These are phyloP conservation scores for Talaromyces thailandensis DNA, from an alignment of 495 filamentous ascomycete species.

Conservation along the genomic window DNA sequence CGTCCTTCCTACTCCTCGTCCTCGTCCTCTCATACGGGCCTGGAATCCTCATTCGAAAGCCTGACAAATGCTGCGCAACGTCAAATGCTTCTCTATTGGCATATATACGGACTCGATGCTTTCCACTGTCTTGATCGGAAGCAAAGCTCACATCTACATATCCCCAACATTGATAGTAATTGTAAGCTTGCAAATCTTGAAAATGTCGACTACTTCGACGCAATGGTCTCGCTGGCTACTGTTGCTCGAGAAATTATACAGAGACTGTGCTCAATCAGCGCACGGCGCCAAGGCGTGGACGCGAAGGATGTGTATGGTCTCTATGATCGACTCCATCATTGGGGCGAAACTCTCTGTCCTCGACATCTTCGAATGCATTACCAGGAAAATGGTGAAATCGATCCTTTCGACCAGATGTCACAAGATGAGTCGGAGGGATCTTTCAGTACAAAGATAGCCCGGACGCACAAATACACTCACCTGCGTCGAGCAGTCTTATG, in stretches of 20 bases:
- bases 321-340: constrained; percentile 8
- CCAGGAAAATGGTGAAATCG: background rate
- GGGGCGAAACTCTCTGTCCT: constrained; percentile 6
- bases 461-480: background rate
- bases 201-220: constrained; percentile 6
- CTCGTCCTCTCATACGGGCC: no score
- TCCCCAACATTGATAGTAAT: background rate
- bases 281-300: constrained; percentile 12
- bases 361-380: constrained; percentile 4
- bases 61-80: constrained; percentile 5
- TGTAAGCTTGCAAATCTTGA: background rate
- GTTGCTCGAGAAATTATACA: constrained; percentile 8
- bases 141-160: constrained; percentile 8
- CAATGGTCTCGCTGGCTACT: constrained; percentile 7
- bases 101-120: constrained; percentile 12
- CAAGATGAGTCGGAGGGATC: background rate
- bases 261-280: constrained; percentile 1
- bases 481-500: constrained; percentile 8
- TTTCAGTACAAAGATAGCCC: background rate
- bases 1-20: background rate
- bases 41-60: background rate
- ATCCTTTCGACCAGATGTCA: background rate
- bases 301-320: constrained; percentile 3
- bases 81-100: constrained; percentile 9
- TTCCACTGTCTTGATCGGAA: constrained; percentile 11